These are phyloP conservation scores for Orychophragmus violaceus DNA, from an alignment of 345 rosid genomes.

Conservation along the genomic window DNA sequence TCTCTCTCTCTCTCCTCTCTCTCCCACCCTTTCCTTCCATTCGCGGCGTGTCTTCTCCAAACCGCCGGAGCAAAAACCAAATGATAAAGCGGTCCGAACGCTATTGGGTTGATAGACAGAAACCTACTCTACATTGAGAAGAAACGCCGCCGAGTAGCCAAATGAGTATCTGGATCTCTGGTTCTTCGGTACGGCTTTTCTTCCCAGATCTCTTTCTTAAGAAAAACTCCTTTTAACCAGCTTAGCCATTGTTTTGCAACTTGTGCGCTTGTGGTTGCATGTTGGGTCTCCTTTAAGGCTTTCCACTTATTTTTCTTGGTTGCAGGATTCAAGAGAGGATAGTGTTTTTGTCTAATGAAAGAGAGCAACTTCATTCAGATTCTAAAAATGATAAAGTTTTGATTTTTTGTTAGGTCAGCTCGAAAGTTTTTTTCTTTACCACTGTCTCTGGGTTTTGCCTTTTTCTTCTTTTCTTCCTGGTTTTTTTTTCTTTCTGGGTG, in stretches of 20 bases:
- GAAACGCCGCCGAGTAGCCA: constrained; percentile 18
- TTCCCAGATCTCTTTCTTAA: constrained; percentile 28
- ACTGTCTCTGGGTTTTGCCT: background rate
- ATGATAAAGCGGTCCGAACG: constrained; percentile 9
- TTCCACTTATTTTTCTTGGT: constrained; percentile 7
- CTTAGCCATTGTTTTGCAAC: background rate
- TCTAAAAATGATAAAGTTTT: constrained; percentile 16
- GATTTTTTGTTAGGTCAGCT: constrained; percentile 22
- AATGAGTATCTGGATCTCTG: constrained; percentile 21
- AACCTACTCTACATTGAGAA: background rate
- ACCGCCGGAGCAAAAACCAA: constrained; percentile 19
- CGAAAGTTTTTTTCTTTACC: background rate
- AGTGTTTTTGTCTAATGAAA: constrained; percentile 25
- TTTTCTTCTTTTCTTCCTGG: background rate
- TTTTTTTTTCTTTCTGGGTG: constrained; percentile 4
- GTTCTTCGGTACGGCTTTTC: background rate
- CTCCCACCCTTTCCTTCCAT: background rate
- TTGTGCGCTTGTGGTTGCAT: constrained; percentile 21
- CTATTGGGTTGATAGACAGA: background rate
- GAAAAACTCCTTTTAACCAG: constrained; percentile 7
- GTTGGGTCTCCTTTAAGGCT: constrained; percentile 7
- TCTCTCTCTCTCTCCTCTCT: constrained; percentile 5
- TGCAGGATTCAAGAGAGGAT: constrained; percentile 17
- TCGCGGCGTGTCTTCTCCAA: constrained; percentile 5
- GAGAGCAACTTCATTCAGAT: constrained; percentile 13